Evolutionary conservation across 352 stramenopile genomes (phyloP), one percentile per base, ranked within the genome.

Genomic region (Phytopythium oedochilum): DNA sequence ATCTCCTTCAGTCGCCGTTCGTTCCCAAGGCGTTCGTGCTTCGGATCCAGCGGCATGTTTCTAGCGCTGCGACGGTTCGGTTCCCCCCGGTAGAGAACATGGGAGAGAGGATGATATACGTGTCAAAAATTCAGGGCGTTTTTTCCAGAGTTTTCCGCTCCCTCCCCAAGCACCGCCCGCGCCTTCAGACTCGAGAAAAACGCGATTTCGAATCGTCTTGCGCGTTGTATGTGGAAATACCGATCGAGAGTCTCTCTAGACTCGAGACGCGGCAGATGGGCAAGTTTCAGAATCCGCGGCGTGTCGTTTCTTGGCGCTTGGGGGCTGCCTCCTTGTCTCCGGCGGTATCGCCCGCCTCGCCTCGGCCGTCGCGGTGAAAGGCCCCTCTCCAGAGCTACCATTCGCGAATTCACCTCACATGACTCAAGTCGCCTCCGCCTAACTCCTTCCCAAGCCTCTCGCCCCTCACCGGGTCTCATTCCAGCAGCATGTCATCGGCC

Each of bases 61-160:
- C 32, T 52, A 28, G 28, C 44, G 44, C 44, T 50, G 44, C 44
- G 44, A 50, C 44, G 44, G 14, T 22, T 48, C 42, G 22, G 4
- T 32, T 18, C 45, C 10, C 28, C 12, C 8, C 14, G n/a, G 40
- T 47, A 47, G 40, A 47, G 3, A 14, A 39, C 17, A n/a, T n/a
- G n/a, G n/a, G n/a, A n/a, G n/a, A n/a, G n/a, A n/a, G n/a, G n/a
- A n/a, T n/a, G n/a, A n/a, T n/a, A n/a, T n/a, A n/a, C n/a, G n/a
- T n/a, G n/a, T 34, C 29, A 34, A 34, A 34, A 34, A 34, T 34
- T n/a, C n/a, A n/a, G n/a, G n/a, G n/a, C n/a, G n/a, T n/a, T n/a
- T n/a, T n/a, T n/a, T n/a, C n/a, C n/a, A n/a, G n/a, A n/a, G n/a
- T n/a, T n/a, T n/a, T n/a, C n/a, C n/a, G n/a, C n/a, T n/a, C n/a